These are phyloP conservation scores for Neckera pumila DNA, from an alignment of 225 moss, liverwort and hornwort species.

Conservation along the genomic window DNA sequence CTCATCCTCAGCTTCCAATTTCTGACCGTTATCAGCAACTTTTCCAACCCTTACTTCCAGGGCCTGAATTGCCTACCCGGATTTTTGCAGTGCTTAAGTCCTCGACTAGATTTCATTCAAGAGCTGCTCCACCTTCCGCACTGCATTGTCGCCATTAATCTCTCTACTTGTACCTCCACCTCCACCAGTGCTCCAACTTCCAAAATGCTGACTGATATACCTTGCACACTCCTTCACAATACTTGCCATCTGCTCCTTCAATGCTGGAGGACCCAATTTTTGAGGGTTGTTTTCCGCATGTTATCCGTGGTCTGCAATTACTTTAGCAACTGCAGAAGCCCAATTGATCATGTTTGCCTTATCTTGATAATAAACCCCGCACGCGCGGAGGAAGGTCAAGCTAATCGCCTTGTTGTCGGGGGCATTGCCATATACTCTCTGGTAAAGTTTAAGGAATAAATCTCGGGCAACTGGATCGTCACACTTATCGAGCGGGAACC, in stretches of 20 bases:
- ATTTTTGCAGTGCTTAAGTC: background rate
- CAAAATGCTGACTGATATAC: background rate
- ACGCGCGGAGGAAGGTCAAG: background rate
- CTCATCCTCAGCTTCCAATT: background rate
- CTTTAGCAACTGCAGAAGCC: background rate
- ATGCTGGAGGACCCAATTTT: background rate
- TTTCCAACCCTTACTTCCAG: rapidly evolving
- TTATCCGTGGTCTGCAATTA: background rate
- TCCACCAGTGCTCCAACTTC: background rate
- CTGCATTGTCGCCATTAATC: background rate
- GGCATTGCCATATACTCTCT: background rate
- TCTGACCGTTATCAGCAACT: rapidly evolving
- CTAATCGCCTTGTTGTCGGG: background rate
- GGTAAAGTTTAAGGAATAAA: background rate
- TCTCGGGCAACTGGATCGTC: background rate
- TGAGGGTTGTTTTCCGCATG: background rate
- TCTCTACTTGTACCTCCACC: background rate
- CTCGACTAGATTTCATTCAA: background rate
- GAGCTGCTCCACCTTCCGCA: background rate
- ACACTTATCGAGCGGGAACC: background rate
- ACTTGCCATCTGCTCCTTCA: background rate
- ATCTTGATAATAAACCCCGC: background rate
- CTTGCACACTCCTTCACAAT: background rate
- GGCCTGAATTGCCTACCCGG: rapidly evolving
- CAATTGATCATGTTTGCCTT: background rate